phyloP scores from a whole-genome alignment of 305 asterid genomes.

The Fraxinus xanthoxyloides region DNA sequence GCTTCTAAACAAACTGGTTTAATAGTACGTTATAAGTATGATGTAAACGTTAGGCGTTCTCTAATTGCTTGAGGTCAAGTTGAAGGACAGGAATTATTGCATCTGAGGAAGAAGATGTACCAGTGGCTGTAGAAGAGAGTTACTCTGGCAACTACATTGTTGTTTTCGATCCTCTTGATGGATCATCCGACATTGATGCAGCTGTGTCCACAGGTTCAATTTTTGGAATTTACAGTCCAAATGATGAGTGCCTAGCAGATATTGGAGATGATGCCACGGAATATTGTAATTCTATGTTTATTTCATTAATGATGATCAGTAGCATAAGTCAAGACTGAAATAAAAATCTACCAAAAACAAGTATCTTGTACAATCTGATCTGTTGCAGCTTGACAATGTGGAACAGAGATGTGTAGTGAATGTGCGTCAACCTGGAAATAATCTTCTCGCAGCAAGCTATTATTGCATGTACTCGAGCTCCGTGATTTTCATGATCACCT shows the following conservation, averaged over 20 bases:
- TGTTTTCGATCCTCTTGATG: conserved; percentile 94
- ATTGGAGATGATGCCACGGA: conserved; percentile 57
- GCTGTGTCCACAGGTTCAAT: conserved; percentile 95
- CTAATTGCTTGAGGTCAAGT: conserved; percentile 84
- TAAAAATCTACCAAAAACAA: not conserved
- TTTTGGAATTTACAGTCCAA: conserved; percentile 89
- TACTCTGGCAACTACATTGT: conserved; percentile 97
- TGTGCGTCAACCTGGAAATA: conserved; percentile 90
- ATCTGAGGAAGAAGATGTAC: conserved; percentile 98
- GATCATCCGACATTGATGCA: conserved; percentile 95
- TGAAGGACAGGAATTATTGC: conserved; percentile 98
- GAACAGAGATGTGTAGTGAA: conserved; percentile 67
- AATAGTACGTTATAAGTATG: not conserved
- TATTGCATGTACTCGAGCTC: conserved; percentile 99
- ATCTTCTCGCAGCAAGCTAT: conserved; percentile 94
- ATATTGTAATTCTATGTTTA: conserved; percentile 12
- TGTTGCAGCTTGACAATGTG: conserved; percentile 59
- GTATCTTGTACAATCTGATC: not conserved
- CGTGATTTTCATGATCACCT: conserved; percentile 72
- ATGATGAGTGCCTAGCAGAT: conserved; percentile 82
- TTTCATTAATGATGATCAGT: not conserved
- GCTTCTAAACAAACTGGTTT: not conserved
- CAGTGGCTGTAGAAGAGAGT: conserved; percentile 96
- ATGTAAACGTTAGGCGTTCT: conserved; percentile 55
- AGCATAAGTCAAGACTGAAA: not conserved